Evolutionary conservation across 2,329 filamentous ascomycete species (phyloP), one percentile per base, ranked within the genome.

Genomic region (Arachnomyces sp.): DNA sequence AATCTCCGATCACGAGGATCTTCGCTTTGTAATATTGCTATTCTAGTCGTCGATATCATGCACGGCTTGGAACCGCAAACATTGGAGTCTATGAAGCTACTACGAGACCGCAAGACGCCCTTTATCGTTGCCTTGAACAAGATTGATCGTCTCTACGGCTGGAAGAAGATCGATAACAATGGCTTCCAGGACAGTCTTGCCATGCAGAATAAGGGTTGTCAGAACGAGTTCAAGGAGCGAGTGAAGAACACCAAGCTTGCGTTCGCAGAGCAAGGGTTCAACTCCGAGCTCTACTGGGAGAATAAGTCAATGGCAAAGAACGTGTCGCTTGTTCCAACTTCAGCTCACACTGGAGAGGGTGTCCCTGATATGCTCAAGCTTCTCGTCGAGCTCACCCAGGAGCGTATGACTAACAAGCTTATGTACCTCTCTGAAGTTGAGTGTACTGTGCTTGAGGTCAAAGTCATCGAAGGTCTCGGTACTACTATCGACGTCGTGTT

Each of bases 71-170:
- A 98, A 67, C 90, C 83, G 13, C 92, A 98, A 67, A 98, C 92
- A 12, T 74, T 96, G 25, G 93, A 98, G 67, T 98, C 92, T 2
- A 96, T 98, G 87, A 84, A 81, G 52, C 71, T 98, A 49, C 79
- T 98, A 38, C 79, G 90, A 58, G 90, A 95, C 56, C 79, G 87
- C 55, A 93, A 92, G 68, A 98, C 92, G 15, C 92, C 92, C 4
- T 98, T 98, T 71, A 94, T 98, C 52, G 93, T 98, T 31, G 93
- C 93, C 1, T 74, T 98, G 59, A 98, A 98, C 82, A 98, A 98
- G 74, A 96, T 98, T 52, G 92, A 98, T 78, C 88, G 92, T 77
- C 80, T 98, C 12, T 98, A 95, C 61, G 88, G 87, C 61, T 98
- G 93, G 92, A 94, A 94, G 74, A 88, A 90, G 71, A 87, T 95